phyloP scores from a whole-genome alignment of 495 filamentous ascomycete species.

The Daldinia concentrica region DNA sequence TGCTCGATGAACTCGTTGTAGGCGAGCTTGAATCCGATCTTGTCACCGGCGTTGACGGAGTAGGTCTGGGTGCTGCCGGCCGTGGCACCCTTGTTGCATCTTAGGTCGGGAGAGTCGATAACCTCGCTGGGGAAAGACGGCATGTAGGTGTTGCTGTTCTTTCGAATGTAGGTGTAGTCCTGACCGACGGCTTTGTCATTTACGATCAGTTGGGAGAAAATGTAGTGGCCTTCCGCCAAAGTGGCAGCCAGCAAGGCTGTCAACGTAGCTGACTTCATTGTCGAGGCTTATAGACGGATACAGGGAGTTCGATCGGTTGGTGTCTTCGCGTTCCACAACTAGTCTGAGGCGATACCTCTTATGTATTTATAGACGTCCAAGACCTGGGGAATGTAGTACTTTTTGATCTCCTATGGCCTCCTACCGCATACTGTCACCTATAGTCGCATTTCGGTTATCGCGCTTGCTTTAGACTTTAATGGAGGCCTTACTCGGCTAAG shows the following conservation, averaged over 20 bases:
- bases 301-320: background rate
- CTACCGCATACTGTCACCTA: background rate
- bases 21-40: constrained; percentile 57
- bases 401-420: background rate
- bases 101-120: constrained; percentile 52
- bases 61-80: constrained; percentile 44
- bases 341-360: background rate
- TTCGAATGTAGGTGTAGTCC: constrained; percentile 54
- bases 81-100: constrained; percentile 59
- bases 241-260: constrained; percentile 3
- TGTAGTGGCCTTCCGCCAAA: constrained; percentile 7
- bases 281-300: background rate
- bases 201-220: constrained; percentile 1
- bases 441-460: background rate
- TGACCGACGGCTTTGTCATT: constrained; percentile 51
- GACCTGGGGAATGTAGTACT: background rate
- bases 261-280: background rate
- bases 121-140: constrained; percentile 52
- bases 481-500: background rate
- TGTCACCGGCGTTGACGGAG: constrained; percentile 56
- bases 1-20: constrained; percentile 59
- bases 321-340: background rate
- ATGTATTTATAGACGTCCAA: background rate
- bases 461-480: background rate
- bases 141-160: constrained; percentile 53